Base-by-base conservation (phyloP, 2,329 filamentous ascomycete species). In the Neofusicoccum ribis region DNA sequence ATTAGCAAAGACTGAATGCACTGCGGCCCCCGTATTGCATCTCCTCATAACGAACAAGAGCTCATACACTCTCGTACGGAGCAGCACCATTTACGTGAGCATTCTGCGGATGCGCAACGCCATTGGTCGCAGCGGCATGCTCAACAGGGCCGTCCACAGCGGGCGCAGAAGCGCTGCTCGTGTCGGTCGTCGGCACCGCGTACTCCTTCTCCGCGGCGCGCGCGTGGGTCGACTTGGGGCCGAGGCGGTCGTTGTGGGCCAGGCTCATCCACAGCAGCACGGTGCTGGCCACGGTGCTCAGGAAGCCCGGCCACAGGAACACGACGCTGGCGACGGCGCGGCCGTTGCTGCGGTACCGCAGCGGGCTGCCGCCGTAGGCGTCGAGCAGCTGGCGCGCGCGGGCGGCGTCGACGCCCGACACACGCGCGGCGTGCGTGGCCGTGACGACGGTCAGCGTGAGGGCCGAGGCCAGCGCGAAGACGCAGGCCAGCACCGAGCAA, bases 361-460 rank as follows among this genome's bases (percentile, higher is more conserved):
- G 64, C 8, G 78, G 78, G 51, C 77, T 74, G 69, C 78, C 72
- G 72, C 76, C 64, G 69, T 77, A 68, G 67, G 72, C 60, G 65
- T 70, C 68, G 8, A 59, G 34, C 36, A 77, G 69, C 39, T 72
- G 66, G 34, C 65, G 65, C 2, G 77, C 74, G 3, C 71, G 73
- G 11, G 66, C 70, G 2, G 67, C 67, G 64, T 71, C 71, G 39
- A 80, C 73, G 14, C 83, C 83, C 2, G 78, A 78, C 27, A 65
- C 44, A 60, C 78, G 79, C 5, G 81, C 81, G n/a, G 75, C 74
- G 49, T 77, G 74, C 1, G 75, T 82, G 3, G 82, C 81, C 2
- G 84, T 78, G 65, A 86, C 84, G 47, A 82, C 78, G 0, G 84
- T 86, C 67, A 84, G 76, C 0, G 80, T 77, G 59, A 87, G 70